Evolutionary conservation across 108 stramenopile species (phyloP), one percentile per base, ranked within the genome.

Genomic region (Cyclotella choctawhatcheeana): DNA sequence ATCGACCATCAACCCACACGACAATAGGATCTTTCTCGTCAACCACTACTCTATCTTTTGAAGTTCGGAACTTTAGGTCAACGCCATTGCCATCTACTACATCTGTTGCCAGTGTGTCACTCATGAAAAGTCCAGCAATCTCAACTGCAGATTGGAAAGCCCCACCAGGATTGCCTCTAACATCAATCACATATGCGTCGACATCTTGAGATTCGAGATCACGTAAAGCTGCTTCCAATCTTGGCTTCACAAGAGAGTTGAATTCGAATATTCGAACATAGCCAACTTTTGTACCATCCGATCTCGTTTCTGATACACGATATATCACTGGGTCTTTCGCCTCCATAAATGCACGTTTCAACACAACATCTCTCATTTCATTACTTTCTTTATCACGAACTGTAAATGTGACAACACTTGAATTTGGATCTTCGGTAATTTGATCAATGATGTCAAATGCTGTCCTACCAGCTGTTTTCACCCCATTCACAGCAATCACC

Each of bases 101-200:
- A 20, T 84, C 64, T 17, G 85, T 77, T 18, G 85, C 77, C 24
- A 69, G 74, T 20, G 79, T 44, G n/a, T 61, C 67, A 2, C 84
- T 82, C 5, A 87, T 64, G 55, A 85, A 87, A 24, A 87, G 59
- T 32, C 83, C 81, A 22, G 84, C 84, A 5, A 76, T 79, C 27
- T 87, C 86, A 17, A 87, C 84, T 3, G 84, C 86, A 5, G 83
- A 84, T 3, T 82, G 86, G 84, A 88, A 85, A 68, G 84, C 85
- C 2, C 87, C 87, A 0, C 87, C 87, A 1, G 73, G 83, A 73
- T 88, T 88, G 0, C 87, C 87, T 18, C 87, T 64, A 1, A 88
- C 50, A 58, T 88, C 87, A 20, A 88, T 65, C 17, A 65, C 85
- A 22, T 85, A 40, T 12, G 73, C 74, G 44, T 76, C 74, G 32